These are phyloP conservation scores for Fusarium caatingaense DNA, from an alignment of 2,329 filamentous ascomycete species.

Conservation along the genomic window DNA sequence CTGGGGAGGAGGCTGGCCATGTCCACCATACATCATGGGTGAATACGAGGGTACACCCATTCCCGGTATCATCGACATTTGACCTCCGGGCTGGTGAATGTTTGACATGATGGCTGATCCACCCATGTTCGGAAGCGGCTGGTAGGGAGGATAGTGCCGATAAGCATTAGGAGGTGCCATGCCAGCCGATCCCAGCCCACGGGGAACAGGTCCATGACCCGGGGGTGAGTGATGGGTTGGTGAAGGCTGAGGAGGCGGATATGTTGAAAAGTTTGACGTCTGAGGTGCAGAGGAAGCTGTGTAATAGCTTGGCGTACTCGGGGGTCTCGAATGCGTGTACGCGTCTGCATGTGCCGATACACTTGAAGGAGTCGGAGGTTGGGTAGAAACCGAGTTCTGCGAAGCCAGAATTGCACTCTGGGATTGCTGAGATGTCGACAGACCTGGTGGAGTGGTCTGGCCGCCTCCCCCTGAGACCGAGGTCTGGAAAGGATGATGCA, in stretches of 20 bases:
- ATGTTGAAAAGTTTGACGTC: conserved; percentile 59
- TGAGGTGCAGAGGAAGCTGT: conserved; percentile 62
- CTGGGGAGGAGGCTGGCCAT: conserved; percentile 60
- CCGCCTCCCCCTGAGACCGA: conserved; percentile 62
- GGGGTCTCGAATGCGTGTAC: conserved; percentile 62
- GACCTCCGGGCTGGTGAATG: conserved; percentile 76
- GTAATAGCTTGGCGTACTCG: conserved; percentile 72
- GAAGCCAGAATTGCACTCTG: conserved; percentile 45
- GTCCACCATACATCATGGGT: conserved; percentile 69
- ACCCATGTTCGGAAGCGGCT: conserved; percentile 70
- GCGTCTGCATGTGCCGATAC: conserved; percentile 68
- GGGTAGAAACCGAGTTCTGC: conserved; percentile 50
- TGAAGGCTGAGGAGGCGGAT: conserved; percentile 51
- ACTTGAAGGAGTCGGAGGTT: conserved; percentile 62
- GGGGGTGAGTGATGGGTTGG: conserved; percentile 61
- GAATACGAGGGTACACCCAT: conserved; percentile 67
- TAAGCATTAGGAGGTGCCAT: conserved; percentile 65
- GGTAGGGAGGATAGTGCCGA: conserved; percentile 56
- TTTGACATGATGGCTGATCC: conserved; percentile 82
- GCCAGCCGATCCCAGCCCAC: conserved; percentile 53
- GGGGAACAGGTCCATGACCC: conserved; percentile 52
- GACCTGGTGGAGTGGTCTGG: conserved; percentile 48
- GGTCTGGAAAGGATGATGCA: conserved; percentile 73
- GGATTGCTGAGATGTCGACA: conserved; percentile 47
- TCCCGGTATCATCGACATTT: conserved; percentile 75